Conservation (phyloP, 768 basidiomycete genomes). For the Termitomyces eurrhizus region DNA sequence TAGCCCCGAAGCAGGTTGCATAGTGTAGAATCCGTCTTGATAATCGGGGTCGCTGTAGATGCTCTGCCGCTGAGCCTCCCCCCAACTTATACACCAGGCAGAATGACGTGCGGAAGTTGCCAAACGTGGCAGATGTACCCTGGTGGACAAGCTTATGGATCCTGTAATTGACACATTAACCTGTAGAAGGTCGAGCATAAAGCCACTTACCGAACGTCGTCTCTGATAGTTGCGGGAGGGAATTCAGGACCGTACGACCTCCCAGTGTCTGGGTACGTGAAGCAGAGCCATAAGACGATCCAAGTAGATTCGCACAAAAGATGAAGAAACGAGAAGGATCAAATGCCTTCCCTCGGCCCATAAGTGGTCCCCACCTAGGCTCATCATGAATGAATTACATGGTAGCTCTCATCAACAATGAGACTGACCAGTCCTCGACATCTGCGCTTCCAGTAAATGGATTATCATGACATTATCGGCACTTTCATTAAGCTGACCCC, state of each 20-base stretch:
- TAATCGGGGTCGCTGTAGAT: slow-evolving; percentile 95
- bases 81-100: slow-evolving; percentile 93
- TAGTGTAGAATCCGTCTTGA: slow-evolving; percentile 76
- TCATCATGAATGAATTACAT: background rate
- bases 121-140: background rate
- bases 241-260: slow-evolving; percentile 89
- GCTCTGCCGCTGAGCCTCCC: slow-evolving; percentile 90
- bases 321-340: slow-evolving; percentile 90
- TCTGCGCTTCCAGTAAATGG: slow-evolving; percentile 94
- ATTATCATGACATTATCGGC: slow-evolving; percentile 95
- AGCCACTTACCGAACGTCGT: slow-evolving; percentile 82
- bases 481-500: slow-evolving; percentile 79
- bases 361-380: slow-evolving; percentile 95
- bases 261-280: slow-evolving; percentile 81
- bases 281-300: slow-evolving; percentile 92
- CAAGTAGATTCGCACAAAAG: slow-evolving; percentile 36
- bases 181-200: no score
- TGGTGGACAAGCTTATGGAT: slow-evolving; percentile 70
- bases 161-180: no score
- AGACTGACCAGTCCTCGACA: slow-evolving; percentile 91
- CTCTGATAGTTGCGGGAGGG: slow-evolving; percentile 86
- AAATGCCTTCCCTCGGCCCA: slow-evolving; percentile 89
- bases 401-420: background rate
- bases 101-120: slow-evolving; percentile 67
- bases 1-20: slow-evolving; percentile 80